Base-by-base conservation (phyloP, 163 green algal species). In the Volvox carteri region DNA sequence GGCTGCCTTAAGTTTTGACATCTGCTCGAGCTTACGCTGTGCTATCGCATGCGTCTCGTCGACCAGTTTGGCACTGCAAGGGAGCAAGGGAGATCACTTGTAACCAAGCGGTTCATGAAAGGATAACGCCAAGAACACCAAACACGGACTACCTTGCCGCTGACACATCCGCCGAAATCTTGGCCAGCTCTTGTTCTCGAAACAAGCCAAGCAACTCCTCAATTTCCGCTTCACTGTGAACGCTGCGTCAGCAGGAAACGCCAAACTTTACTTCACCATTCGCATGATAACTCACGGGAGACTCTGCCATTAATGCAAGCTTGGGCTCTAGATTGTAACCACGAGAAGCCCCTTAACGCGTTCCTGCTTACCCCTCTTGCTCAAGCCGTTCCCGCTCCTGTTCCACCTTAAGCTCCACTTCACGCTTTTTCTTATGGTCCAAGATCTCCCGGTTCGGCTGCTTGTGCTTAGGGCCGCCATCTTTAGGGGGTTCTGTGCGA, bases 361-460 rank as follows among this genome's bases (percentile, higher is more conserved):
- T 9, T 18, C 39, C 73, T 23, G n/a, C 94, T 92, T 65, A 97
- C 94, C 95, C 96, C 23, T 98, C 95, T 25, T 89, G 96, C 89
- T 98, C 96, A 37, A 99, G 93, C 78, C 95, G 90, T 35, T 97
- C 96, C 16, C 92, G 88, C 62, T 98, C 89, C 84, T 97, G 91
- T 68, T 95, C 76, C 70, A 99, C 90, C 91, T 98, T 95, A 25
- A 99, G 90, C 93, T 99, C 98, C 14, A 99, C 95, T 77, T 98
- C 95, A 0, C 98, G 93, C 93, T 98, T 99, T 28, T 92, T 91
- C 73, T 99, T 98, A 92, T 99, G 98, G 76, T 98, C 95, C 35
- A 99, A 79, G 60, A 99, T 99, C 8, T 93, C 95, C 50, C 95
- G 70, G 87, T 99, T 98, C 42, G 98, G 92, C 90, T 97, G 92